phyloP scores from a whole-genome alignment of 208 protist species.

The Acanthamoeba castellanii region DNA sequence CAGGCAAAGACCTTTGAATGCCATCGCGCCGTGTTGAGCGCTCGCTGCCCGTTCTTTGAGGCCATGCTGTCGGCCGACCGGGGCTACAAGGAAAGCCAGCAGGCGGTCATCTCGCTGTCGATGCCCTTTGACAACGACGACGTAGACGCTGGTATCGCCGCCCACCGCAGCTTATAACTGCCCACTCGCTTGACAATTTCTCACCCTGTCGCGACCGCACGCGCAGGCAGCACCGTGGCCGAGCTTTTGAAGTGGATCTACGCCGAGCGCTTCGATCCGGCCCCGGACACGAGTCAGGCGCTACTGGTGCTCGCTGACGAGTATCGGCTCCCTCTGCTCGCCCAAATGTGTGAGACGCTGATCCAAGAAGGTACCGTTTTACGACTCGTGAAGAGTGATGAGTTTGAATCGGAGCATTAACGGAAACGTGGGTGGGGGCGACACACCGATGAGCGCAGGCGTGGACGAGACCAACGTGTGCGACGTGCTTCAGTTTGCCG shows the following conservation, averaged over 20 bases:
- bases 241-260: constrained; percentile 1
- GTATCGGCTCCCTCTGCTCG: not conserved
- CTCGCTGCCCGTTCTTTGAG: constrained; percentile 4
- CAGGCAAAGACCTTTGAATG: not conserved
- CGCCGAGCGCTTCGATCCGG: not conserved
- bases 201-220: not conserved
- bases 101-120: constrained; percentile 15
- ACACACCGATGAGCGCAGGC: not conserved
- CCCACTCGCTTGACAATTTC: no score
- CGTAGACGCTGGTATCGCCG: not conserved
- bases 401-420: no score
- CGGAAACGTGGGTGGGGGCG: not conserved
- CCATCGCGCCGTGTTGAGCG: constrained; percentile 25
- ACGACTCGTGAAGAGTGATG: not conserved
- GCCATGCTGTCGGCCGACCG: constrained; percentile 21
- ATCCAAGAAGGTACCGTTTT: not conserved
- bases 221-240: not conserved
- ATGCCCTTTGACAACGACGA: not conserved
- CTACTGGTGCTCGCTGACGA: not conserved
- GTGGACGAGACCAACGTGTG: constrained; percentile 7
- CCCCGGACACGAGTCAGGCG: not conserved
- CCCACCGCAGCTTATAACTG: not conserved
- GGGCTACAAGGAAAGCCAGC: constrained; percentile 7
- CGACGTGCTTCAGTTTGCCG: not conserved
- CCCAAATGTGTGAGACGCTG: not conserved